A percentile compares a stretch with the other conserved stretches of the same genome.
Evolutionary conservation across 1,284 basidiomycete species (phyloP).

Genomic region (Phenoliferia sp.): DNA sequence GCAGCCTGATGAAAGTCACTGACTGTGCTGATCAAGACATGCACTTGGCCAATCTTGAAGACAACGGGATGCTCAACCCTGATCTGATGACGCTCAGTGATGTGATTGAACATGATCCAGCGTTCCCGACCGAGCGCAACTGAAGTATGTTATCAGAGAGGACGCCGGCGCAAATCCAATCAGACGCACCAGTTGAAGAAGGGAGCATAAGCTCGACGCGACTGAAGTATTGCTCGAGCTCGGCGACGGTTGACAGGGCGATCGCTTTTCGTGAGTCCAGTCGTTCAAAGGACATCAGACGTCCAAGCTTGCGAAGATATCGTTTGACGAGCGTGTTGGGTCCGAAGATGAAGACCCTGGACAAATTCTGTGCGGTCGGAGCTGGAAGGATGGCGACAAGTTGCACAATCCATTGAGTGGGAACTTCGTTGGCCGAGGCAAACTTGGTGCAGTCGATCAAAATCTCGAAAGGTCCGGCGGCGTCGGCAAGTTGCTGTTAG

Average conservation of each 20-base stretch:
- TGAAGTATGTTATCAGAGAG: not conserved
- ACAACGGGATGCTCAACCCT: conserved; percentile 26
- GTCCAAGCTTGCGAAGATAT: conserved; percentile 19
- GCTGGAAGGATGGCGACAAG: conserved; percentile 13
- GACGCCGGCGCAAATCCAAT: not conserved
- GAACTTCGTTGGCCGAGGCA: not conserved
- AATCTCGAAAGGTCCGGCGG: conserved; percentile 37
- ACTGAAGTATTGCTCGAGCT: conserved; percentile 5
- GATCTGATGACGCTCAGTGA: conserved; percentile 24
- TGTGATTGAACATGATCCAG: conserved; percentile 17
- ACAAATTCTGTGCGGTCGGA: conserved; percentile 5
- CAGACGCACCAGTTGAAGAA: conserved; percentile 10
- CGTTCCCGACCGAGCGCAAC: conserved; percentile 2
- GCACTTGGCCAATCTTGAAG: conserved; percentile 20
- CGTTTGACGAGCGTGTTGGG: conserved; percentile 17
- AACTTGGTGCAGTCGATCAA: conserved; percentile 32
- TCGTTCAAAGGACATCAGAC: conserved; percentile 12
- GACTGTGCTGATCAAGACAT: conserved; percentile 36
- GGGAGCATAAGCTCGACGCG: conserved; percentile 24
- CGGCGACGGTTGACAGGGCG: not conserved
- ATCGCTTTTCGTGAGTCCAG: conserved; percentile 9
- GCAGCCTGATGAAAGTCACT: not conserved
- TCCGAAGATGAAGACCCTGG: conserved; percentile 14
- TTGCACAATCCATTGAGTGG: conserved; percentile 15
- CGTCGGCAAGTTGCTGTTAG: conserved; percentile 46